Evolutionary conservation across 2,329 filamentous ascomycete species (phyloP), one percentile per base, ranked within the genome.

Genomic region (Neofusicoccum umdonicola): DNA sequence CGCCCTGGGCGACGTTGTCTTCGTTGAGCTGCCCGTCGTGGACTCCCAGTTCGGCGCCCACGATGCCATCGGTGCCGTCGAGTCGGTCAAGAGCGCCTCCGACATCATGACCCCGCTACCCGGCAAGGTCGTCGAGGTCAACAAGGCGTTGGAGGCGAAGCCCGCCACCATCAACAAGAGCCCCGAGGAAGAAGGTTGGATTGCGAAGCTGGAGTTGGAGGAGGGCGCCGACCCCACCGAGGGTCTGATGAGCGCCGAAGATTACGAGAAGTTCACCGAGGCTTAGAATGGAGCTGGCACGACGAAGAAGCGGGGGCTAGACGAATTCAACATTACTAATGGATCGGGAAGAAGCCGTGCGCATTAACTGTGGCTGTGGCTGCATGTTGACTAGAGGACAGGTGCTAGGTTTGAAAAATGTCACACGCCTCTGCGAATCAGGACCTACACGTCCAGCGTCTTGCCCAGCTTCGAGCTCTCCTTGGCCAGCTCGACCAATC

Each of bases 21-120:
- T 91, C 82, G 93, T 98, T 73, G 95, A 99, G 84, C 90, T 99
- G 35, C 95, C 95, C 64, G 83, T 89, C 70, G 76, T 84, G 64
- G 89, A 87, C 69, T 82, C 88, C 71, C 86, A 89, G 72, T 85
- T 96, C 67, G 79, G 80, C 65, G 85, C 88, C 65, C 93, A 93
- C 73, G 94, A 98, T 75, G 85, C 90, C 69, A 90, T 98, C 71
- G 95, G 95, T 70, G 93, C 94, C 66, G 94, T 99, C 71, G 95
- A 99, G 83, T 97, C 93, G 2, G 95, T 99, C 79, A 99, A 99
- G 85, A 95, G 90, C 68, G 95, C 95, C n/a, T 94, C 92, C 68
- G 95, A 99, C 78, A 97, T 99, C 83, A 90, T 97, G 81, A 89
- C 92, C 13, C 95, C 95, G 17, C 86, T 97, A 69, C 81, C 85